Evolutionary conservation across 306 rosid genomes (phyloP).

Genomic region (Canavalia gladiata): DNA sequence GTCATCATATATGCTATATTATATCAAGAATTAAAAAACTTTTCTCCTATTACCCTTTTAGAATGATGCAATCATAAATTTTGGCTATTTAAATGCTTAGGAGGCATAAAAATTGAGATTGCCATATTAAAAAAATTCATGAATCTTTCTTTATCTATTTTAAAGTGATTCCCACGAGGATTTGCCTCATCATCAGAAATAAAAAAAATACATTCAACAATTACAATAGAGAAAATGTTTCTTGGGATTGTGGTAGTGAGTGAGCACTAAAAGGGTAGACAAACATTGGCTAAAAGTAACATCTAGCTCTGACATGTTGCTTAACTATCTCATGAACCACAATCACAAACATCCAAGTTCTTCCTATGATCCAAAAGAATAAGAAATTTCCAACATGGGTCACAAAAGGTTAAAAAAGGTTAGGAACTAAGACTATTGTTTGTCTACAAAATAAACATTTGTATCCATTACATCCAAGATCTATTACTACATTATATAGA

Average conservation of each 20-base stretch:
- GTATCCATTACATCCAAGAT: background rate
- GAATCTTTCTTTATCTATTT: too few species aligned
- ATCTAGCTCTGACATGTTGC: slow-evolving; percentile 26
- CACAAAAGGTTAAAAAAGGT: too few species aligned
- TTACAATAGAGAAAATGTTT: background rate
- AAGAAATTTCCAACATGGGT: slow-evolving; percentile 31
- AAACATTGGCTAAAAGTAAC: background rate
- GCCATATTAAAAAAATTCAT: too few species aligned
- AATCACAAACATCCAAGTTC: slow-evolving; percentile 16
- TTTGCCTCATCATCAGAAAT: too few species aligned
- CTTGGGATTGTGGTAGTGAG: background rate
- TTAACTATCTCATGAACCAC: slow-evolving; percentile 24
- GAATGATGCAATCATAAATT: background rate
- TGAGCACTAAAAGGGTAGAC: background rate
- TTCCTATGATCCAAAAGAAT: background rate
- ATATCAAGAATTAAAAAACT: background rate
- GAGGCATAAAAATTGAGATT: too few species aligned
- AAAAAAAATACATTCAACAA: too few species aligned
- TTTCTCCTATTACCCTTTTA: background rate
- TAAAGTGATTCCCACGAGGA: too few species aligned
- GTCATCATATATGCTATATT: slow-evolving; percentile 1
- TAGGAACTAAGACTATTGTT: background rate
- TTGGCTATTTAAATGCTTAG: too few species aligned
- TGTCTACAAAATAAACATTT: background rate
- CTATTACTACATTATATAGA: background rate